These are phyloP conservation scores for Bipolaris bicolor DNA, from an alignment of 2,329 filamentous ascomycete genomes.

Conservation along the genomic window DNA sequence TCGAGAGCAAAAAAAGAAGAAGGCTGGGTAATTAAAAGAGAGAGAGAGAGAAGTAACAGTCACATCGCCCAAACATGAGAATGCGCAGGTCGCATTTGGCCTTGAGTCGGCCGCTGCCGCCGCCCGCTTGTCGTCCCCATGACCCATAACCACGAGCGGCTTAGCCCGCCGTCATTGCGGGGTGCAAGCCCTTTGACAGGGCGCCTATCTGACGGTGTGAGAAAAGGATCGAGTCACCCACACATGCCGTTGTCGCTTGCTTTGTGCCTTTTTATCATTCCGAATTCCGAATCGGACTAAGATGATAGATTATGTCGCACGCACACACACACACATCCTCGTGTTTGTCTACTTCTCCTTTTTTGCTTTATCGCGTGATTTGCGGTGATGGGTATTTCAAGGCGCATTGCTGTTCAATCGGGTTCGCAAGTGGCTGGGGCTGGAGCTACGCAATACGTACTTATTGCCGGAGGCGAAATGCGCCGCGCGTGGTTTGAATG, in stretches of 20 bases:
- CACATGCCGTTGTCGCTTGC: background rate
- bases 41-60: background rate
- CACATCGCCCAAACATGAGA: background rate
- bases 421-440: too few species aligned
- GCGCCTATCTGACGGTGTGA: conserved; percentile 1
- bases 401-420: background rate
- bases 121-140: background rate
- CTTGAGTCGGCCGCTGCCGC: conserved; percentile 10
- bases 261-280: background rate
- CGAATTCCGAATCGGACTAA: conserved; percentile 9
- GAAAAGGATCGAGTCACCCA: background rate
- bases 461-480: too few species aligned
- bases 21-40: background rate
- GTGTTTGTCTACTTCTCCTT: background rate
- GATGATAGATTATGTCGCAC: too few species aligned
- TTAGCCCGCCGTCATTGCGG: conserved; percentile 12
- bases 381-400: background rate
- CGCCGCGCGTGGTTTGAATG: background rate
- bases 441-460: too few species aligned
- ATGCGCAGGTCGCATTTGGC: conserved; percentile 8
- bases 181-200: background rate
- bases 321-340: background rate
- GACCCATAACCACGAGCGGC: conserved; percentile 9
- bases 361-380: background rate
- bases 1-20: background rate